A percentile compares a stretch with the other conserved stretches of the same genome.
These are phyloP conservation scores for Suillus paluster DNA, from an alignment of 768 basidiomycete species.

Conservation along the genomic window DNA sequence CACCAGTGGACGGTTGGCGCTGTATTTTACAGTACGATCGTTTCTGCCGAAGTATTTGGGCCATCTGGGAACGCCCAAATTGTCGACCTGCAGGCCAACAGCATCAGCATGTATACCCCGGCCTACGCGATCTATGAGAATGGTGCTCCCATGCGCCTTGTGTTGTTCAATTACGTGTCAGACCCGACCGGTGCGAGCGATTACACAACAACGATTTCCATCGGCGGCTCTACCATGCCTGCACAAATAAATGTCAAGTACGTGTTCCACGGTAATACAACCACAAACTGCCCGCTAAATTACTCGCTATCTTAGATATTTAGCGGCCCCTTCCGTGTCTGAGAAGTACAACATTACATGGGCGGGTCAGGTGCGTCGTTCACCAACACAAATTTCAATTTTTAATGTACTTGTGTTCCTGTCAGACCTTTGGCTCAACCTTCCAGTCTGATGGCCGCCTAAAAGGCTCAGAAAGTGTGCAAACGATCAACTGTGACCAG, in stretches of 20 bases:
- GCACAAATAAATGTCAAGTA: slow-evolving; percentile 38
- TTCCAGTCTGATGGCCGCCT: slow-evolving; percentile 33
- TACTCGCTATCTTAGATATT: slow-evolving; percentile 27
- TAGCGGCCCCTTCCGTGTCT: slow-evolving; percentile 40
- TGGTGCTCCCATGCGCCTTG: slow-evolving; percentile 46
- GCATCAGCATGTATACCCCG: slow-evolving; percentile 37
- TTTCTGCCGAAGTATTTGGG: slow-evolving; percentile 43
- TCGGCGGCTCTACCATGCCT: slow-evolving; percentile 33
- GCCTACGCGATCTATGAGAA: slow-evolving; percentile 74
- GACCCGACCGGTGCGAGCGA: slow-evolving; percentile 46
- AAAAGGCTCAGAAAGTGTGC: slow-evolving; percentile 17
- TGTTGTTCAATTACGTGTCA: slow-evolving; percentile 53
- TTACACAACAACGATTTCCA: slow-evolving; percentile 40
- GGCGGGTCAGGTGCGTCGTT: slow-evolving; percentile 47
- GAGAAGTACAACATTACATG: slow-evolving; percentile 53
- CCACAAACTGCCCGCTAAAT: not conserved
- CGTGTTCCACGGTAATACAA: not conserved
- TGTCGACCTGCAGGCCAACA: slow-evolving; percentile 36
- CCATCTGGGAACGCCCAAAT: slow-evolving; percentile 39
- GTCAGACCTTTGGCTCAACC: slow-evolving; percentile 28
- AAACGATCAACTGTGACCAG: slow-evolving; percentile 25
- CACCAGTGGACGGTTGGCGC: slow-evolving; percentile 46
- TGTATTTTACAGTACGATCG: slow-evolving; percentile 43
- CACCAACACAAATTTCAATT: not conserved
- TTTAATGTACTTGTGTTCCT: not conserved